Percentiles rank a stretch among this genome's conserved stretches.
Evolutionary conservation across 2,329 filamentous ascomycete species (phyloP).

Genomic region (Magnaporthiopsis incrustans): DNA sequence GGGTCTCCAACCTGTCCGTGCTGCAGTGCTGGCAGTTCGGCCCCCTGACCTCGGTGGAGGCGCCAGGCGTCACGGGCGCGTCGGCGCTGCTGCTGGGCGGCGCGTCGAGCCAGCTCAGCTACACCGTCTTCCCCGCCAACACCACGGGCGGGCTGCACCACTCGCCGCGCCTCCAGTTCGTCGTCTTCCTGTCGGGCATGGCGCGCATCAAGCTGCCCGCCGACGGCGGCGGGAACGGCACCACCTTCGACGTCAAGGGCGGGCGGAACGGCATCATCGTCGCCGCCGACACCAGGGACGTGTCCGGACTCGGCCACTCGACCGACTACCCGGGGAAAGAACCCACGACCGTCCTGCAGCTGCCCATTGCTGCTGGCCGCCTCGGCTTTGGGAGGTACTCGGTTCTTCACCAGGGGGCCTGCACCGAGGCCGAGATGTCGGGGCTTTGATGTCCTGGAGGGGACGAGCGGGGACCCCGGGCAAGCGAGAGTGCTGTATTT

Average conservation of each 20-base stretch:
- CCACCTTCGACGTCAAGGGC: constrained; percentile 28
- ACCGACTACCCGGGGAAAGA: constrained; percentile 31
- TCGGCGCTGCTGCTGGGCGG: constrained; percentile 23
- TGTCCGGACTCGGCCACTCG: constrained; percentile 30
- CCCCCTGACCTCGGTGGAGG: constrained; percentile 22
- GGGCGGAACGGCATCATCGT: constrained; percentile 33
- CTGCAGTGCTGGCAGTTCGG: constrained; percentile 38
- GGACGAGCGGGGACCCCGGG: too few species aligned
- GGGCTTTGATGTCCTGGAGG: not conserved
- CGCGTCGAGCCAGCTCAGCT: constrained; percentile 22
- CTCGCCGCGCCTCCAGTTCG: constrained; percentile 33
- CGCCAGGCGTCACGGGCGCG: constrained; percentile 24
- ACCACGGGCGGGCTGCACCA: constrained; percentile 33
- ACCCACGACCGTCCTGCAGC: constrained; percentile 26
- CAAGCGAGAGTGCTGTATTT: too few species aligned
- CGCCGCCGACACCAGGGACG: constrained; percentile 32
- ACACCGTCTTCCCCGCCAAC: constrained; percentile 25
- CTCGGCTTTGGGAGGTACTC: constrained; percentile 1
- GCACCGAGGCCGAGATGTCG: constrained; percentile 4
- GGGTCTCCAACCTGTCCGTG: constrained; percentile 27
- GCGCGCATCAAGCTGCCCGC: constrained; percentile 28
- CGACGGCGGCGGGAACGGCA: not conserved
- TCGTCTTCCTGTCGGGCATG: constrained; percentile 7
- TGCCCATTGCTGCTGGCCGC: constrained; percentile 21
- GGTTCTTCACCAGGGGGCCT: constrained; percentile 3